Conservation (phyloP, 371 early-diverging fungal species). For the Mortierella sp. region DNA sequence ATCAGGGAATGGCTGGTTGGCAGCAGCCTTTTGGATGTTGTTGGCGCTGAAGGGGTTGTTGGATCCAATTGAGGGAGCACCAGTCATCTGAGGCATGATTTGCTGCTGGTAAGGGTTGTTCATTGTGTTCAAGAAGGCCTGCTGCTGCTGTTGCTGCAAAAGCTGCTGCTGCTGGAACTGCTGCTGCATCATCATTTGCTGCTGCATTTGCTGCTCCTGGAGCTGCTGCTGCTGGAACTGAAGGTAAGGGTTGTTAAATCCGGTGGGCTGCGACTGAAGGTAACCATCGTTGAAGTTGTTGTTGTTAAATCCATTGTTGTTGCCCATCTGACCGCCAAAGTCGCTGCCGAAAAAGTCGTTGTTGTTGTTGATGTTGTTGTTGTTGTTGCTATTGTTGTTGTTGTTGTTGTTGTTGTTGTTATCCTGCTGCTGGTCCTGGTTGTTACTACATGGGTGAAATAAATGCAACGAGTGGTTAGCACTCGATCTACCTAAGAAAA, state of each 20-base stretch:
- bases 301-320: slow-evolving; percentile 58
- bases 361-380: slow-evolving; percentile 39
- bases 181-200: slow-evolving; percentile 27
- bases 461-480: too few relatives aligned
- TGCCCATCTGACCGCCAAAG: slow-evolving; percentile 51
- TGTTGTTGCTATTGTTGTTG: slow-evolving; percentile 59
- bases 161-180: slow-evolving; percentile 22
- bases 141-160: slow-evolving; percentile 45
- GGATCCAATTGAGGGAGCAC: slow-evolving; percentile 42
- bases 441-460: not conserved
- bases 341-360: slow-evolving; percentile 67
- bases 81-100: slow-evolving; percentile 46
- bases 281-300: slow-evolving; percentile 56
- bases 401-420: slow-evolving; percentile 49
- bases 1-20: slow-evolving; percentile 36
- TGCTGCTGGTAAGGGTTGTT: slow-evolving; percentile 49
- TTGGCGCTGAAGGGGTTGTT: slow-evolving; percentile 53
- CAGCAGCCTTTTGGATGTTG: slow-evolving; percentile 26
- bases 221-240: slow-evolving; percentile 65
- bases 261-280: slow-evolving; percentile 62
- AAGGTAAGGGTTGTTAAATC: slow-evolving; percentile 59
- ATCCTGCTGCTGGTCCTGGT: slow-evolving; percentile 60
- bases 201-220: slow-evolving; percentile 49
- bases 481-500: too few relatives aligned
- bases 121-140: slow-evolving; percentile 26